Conservation (phyloP, 192 early-diverging fungal species). For the Rhizophagus sp. region DNA sequence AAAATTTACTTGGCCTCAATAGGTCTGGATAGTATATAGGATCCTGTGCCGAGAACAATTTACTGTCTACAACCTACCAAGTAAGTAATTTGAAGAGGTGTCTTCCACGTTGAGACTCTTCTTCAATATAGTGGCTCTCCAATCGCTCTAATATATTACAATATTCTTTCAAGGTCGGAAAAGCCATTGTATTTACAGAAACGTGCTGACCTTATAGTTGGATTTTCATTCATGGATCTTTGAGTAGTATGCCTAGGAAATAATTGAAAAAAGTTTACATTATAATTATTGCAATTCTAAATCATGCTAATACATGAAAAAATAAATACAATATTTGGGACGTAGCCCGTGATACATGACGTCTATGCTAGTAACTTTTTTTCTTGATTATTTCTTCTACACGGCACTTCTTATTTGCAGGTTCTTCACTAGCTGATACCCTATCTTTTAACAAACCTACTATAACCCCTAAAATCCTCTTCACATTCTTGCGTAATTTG, state of each 20-base stretch:
- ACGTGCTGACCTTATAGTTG: not conserved
- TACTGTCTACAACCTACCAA: conserved; percentile 8
- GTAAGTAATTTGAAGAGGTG: conserved; percentile 3
- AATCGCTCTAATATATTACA: conserved; percentile 11
- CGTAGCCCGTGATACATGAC: too few species aligned
- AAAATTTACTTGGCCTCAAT: not conserved
- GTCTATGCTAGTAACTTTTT: too few species aligned
- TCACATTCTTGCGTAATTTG: too few species aligned
- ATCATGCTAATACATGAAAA: too few species aligned
- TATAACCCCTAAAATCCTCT: too few species aligned
- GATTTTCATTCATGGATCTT: conserved; percentile 2
- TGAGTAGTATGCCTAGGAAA: not conserved
- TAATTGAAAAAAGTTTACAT: not conserved
- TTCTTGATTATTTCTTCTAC: too few species aligned
- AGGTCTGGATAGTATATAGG: not conserved
- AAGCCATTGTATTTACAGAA: conserved; percentile 14
- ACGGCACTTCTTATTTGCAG: too few species aligned
- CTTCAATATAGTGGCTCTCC: not conserved
- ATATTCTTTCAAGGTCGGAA: not conserved
- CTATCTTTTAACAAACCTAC: too few species aligned
- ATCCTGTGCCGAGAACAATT: conserved; percentile 4
- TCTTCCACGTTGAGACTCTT: not conserved
- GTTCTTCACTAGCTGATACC: too few species aligned
- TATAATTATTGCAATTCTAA: not conserved
- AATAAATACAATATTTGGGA: too few species aligned